Percentiles rank a stretch among this genome's conserved stretches.
Conservation (phyloP, 148 eudicot genomes). For the Simmondsia chinensis region DNA sequence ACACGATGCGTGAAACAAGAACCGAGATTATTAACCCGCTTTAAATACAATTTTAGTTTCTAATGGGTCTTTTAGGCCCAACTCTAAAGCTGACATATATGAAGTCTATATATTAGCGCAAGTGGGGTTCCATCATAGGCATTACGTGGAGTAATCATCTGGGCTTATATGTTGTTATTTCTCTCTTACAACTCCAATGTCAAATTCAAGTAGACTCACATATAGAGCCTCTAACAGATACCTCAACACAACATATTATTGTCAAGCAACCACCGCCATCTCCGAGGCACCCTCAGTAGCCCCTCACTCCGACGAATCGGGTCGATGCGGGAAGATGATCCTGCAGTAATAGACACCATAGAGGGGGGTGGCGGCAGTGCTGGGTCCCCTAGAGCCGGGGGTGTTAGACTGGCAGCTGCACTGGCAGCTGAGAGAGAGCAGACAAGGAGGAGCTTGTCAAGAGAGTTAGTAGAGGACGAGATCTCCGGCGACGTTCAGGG, state of each 20-base stretch:
- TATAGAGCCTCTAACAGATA: slow-evolving; percentile 1
- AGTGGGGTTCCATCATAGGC: no score
- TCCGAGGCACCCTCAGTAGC: slow-evolving; percentile 15
- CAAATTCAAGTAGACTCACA: no score
- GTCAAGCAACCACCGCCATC: no score
- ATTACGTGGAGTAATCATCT: no score
- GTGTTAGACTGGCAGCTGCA: slow-evolving; percentile 38
- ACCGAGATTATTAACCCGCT: no score
- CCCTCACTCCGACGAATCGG: slow-evolving; percentile 13
- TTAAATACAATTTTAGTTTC: no score
- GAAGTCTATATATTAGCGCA: no score
- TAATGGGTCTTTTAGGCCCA: no score
- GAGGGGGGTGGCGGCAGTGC: slow-evolving; percentile 17
- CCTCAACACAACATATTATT: slow-evolving; percentile 10
- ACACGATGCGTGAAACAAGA: no score
- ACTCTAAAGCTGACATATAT: no score
- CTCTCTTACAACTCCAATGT: no score
- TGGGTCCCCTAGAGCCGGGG: slow-evolving; percentile 24
- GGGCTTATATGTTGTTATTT: no score
- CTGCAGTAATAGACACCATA: slow-evolving; percentile 1
- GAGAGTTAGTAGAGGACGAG: slow-evolving; percentile 12
- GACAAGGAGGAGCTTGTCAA: slow-evolving; percentile 26
- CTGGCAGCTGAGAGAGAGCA: slow-evolving; percentile 36
- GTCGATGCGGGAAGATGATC: slow-evolving; percentile 16
- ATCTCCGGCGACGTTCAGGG: slow-evolving; percentile 7